A percentile compares a stretch with the other conserved stretches of the same genome.
Conservation (phyloP, 2,329 filamentous ascomycete genomes). For the Colletotrichum chlorophyti region DNA sequence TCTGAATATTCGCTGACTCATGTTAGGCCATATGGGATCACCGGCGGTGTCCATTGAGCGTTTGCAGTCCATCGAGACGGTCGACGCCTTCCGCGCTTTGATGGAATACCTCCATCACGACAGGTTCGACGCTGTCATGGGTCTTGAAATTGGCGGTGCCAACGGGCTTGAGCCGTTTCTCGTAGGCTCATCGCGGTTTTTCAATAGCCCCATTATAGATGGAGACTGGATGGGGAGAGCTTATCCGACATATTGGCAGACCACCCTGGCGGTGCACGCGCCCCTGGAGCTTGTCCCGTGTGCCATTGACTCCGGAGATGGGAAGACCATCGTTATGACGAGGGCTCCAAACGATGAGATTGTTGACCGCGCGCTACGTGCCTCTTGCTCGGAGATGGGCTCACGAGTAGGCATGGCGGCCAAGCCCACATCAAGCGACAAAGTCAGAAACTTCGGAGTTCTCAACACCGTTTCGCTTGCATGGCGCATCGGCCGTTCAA, state of each 20-base stretch:
- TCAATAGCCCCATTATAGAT: slow-evolving; percentile 58
- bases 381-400: slow-evolving; percentile 46
- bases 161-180: slow-evolving; percentile 68
- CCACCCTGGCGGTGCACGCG: slow-evolving; percentile 50
- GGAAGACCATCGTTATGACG: slow-evolving; percentile 50
- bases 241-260: slow-evolving; percentile 63
- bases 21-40: slow-evolving; percentile 42
- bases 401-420: slow-evolving; percentile 26
- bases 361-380: slow-evolving; percentile 42
- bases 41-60: slow-evolving; percentile 51
- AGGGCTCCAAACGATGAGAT: slow-evolving; percentile 42
- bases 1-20: background rate
- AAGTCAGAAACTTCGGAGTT: slow-evolving; percentile 32
- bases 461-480: slow-evolving; percentile 26
- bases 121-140: slow-evolving; percentile 47
- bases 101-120: slow-evolving; percentile 39
- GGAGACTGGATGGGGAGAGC: slow-evolving; percentile 65
- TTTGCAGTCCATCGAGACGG: slow-evolving; percentile 46
- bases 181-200: slow-evolving; percentile 58
- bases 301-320: slow-evolving; percentile 52
- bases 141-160: slow-evolving; percentile 67
- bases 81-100: slow-evolving; percentile 44
- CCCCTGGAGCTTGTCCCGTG: slow-evolving; percentile 48
- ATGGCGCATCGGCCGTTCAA: slow-evolving; percentile 20
- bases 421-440: slow-evolving; percentile 17